These are phyloP conservation scores for Epichloe aotearoae DNA, from an alignment of 2,329 filamentous ascomycete genomes.

Conservation along the genomic window DNA sequence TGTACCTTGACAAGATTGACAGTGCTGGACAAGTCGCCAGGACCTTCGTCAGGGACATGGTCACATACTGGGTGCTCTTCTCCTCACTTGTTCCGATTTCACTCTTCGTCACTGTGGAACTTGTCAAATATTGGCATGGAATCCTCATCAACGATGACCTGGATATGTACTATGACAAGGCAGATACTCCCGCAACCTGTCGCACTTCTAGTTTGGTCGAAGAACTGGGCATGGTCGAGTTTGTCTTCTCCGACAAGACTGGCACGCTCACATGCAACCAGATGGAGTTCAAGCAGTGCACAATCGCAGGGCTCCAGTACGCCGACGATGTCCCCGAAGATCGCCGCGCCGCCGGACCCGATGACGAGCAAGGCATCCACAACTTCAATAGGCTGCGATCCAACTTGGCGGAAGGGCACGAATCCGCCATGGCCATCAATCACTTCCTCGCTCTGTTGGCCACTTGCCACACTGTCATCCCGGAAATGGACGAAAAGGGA, in stretches of 20 bases:
- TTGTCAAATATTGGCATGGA: conserved; percentile 98
- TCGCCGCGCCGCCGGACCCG: conserved; percentile 63
- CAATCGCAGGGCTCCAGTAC: conserved; percentile 88
- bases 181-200: conserved; percentile 89
- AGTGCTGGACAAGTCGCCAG: conserved; percentile 42
- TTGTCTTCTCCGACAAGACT: conserved; percentile 97
- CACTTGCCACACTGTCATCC: conserved; percentile 95
- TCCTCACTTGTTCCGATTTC: conserved; percentile 95
- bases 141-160: conserved; percentile 95
- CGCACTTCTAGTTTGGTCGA: conserved; percentile 93
- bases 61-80: conserved; percentile 97
- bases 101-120: conserved; percentile 90
- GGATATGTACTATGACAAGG: conserved; percentile 95
- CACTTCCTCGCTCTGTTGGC: conserved; percentile 80
- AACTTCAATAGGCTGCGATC: conserved; percentile 65
- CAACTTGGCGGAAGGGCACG: conserved; percentile 48
- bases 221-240: conserved; percentile 95
- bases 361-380: conserved; percentile 71
- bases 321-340: conserved; percentile 88
- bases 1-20: conserved; percentile 51
- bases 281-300: conserved; percentile 97
- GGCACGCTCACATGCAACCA: conserved; percentile 94
- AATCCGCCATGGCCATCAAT: conserved; percentile 41
- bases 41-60: conserved; percentile 85
- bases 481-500: conserved; percentile 68